phyloP scores from a whole-genome alignment of 2,329 filamentous ascomycete species.

The Ophiognomonia clavigignenti-juglandacearum region DNA sequence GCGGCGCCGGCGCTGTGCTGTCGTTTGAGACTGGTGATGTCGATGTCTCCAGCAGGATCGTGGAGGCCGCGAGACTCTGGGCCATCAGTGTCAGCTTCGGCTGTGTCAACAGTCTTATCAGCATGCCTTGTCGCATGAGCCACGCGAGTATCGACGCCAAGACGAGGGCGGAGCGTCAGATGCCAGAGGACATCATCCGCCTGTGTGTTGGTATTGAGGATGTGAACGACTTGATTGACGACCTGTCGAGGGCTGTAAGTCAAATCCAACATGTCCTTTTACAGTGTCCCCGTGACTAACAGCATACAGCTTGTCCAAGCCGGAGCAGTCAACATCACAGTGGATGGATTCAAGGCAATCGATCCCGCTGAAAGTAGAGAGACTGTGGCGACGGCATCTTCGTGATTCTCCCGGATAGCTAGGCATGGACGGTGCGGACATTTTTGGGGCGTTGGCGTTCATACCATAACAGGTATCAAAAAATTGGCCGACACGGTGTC shows the following conservation, averaged over 20 bases:
- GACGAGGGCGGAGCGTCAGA: slow-evolving; percentile 78
- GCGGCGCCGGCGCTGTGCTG: slow-evolving; percentile 88
- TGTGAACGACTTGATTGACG: slow-evolving; percentile 83
- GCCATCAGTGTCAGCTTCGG: slow-evolving; percentile 97
- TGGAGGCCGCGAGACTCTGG: slow-evolving; percentile 87
- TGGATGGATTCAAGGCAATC: slow-evolving; percentile 73
- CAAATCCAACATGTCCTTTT: neutral
- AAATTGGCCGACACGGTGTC: neutral
- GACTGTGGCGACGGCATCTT: slow-evolving; percentile 2
- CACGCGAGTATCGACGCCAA: slow-evolving; percentile 97
- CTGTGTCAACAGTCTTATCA: slow-evolving; percentile 97
- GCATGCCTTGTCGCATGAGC: slow-evolving; percentile 99
- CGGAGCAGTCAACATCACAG: slow-evolving; percentile 80
- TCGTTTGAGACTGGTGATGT: slow-evolving; percentile 94
- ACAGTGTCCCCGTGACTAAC: neutral
- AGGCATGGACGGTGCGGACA: neutral
- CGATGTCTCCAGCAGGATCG: slow-evolving; percentile 80
- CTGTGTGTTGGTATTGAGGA: slow-evolving; percentile 97
- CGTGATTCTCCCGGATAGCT: neutral
- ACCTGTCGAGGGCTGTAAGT: slow-evolving; percentile 84
- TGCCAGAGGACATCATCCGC: slow-evolving; percentile 96
- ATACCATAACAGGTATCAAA: slow-evolving; percentile 14
- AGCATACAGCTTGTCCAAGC: slow-evolving; percentile 75
- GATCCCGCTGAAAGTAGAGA: slow-evolving; percentile 45
- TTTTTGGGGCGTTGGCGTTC: slow-evolving; percentile 10